phyloP scores from a whole-genome alignment of 176 grass and related monocot species.

The Hordeum vulgare region DNA sequence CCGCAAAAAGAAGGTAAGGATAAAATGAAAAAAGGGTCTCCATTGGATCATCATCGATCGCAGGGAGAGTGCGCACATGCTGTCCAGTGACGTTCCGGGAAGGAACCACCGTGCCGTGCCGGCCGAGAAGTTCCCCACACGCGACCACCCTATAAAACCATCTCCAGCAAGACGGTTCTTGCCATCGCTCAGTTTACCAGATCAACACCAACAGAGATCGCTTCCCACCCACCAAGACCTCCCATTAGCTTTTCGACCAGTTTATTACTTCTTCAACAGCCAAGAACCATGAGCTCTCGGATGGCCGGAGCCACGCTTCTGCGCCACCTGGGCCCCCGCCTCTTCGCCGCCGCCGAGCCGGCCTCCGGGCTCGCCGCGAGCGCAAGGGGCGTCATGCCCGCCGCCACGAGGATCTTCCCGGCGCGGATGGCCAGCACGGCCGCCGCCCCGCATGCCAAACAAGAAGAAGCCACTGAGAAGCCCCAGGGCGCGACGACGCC shows the following conservation, averaged over 20 bases:
- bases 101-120: conserved; percentile 15
- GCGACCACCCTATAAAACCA: conserved; percentile 4
- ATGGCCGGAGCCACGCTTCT: conserved; percentile 34
- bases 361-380: conserved; percentile 12
- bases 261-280: too few species aligned
- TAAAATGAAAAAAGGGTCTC: too few species aligned
- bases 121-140: not conserved
- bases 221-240: not conserved
- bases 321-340: conserved; percentile 36
- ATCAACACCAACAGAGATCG: not conserved
- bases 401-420: conserved; percentile 27
- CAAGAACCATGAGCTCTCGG: conserved; percentile 34
- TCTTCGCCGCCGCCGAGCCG: conserved; percentile 21
- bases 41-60: too few species aligned
- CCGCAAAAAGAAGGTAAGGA: too few species aligned
- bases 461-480: not conserved
- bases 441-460: not conserved
- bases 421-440: conserved; percentile 32
- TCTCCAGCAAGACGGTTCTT: not conserved
- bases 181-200: not conserved
- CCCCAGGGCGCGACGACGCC: not conserved
- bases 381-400: conserved; percentile 19
- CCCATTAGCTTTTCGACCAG: too few species aligned
- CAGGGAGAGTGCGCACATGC: not conserved
- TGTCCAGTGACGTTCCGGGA: not conserved